phyloP scores from a whole-genome alignment of 768 basidiomycete species.

The Kwoniella newhampshirensis region DNA sequence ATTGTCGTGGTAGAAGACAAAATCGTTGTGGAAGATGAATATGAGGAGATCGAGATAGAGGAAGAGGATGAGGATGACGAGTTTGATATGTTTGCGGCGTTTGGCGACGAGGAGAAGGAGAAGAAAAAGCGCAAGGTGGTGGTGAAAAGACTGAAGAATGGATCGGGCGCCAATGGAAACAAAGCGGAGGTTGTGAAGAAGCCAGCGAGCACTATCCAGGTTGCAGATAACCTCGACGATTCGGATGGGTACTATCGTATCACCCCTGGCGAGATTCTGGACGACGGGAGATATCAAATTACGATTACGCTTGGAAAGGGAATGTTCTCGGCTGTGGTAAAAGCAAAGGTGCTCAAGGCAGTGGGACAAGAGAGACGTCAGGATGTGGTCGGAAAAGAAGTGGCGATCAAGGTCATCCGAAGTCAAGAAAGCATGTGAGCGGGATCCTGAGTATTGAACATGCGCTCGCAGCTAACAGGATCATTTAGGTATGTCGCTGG shows the following conservation, averaged over 20 bases:
- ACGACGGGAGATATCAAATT: conserved; percentile 88
- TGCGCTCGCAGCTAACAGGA: conserved; percentile 8
- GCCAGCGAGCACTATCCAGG: conserved; percentile 57
- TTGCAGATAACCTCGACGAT: conserved; percentile 84
- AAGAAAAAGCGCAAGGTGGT: conserved; percentile 55
- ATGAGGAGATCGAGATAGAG: conserved; percentile 41
- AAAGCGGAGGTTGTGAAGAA: conserved; percentile 35
- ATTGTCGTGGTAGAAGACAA: conserved; percentile 13
- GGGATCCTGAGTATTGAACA: neutral
- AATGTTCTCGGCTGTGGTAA: conserved; percentile 97
- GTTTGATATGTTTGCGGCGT: conserved; percentile 87
- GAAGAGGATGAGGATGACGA: conserved; percentile 55
- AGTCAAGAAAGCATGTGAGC: conserved; percentile 95
- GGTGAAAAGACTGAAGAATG: conserved; percentile 28
- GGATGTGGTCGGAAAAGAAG: conserved; percentile 66
- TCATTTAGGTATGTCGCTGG: conserved; percentile 86
- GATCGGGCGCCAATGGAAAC: conserved; percentile 58
- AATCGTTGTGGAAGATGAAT: conserved; percentile 24
- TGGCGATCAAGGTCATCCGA: conserved; percentile 95
- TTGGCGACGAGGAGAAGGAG: conserved; percentile 59
- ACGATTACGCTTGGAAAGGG: conserved; percentile 94
- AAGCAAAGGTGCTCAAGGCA: conserved; percentile 72
- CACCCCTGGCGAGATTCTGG: conserved; percentile 89
- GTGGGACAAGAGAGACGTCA: conserved; percentile 56
- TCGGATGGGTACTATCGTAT: conserved; percentile 93